These are phyloP conservation scores for Aspergillus quadrilineatus DNA, from an alignment of 2,329 filamentous ascomycete species.

Conservation along the genomic window DNA sequence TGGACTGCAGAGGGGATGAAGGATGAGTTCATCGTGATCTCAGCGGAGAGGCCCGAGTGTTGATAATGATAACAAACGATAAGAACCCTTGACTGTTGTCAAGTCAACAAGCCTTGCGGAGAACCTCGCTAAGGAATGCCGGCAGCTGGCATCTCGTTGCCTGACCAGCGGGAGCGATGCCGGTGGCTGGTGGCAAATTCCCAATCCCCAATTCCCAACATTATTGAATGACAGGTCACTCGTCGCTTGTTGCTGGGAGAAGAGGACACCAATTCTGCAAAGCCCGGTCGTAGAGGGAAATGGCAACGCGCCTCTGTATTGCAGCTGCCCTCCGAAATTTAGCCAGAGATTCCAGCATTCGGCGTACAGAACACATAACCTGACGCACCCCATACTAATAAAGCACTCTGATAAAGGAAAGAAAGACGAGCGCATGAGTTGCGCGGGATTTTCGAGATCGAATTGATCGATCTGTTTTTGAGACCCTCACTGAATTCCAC, in stretches of 20 bases:
- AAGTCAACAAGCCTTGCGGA: slow-evolving; percentile 1
- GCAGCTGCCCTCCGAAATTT: neutral
- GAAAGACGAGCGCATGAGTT: neutral
- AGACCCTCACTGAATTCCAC: neutral
- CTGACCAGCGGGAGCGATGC: neutral
- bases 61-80: neutral
- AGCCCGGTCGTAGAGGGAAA: neutral
- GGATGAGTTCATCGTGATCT: slow-evolving; percentile 4
- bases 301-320: slow-evolving; percentile 1
- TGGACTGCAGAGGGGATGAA: neutral
- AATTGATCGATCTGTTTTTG: neutral
- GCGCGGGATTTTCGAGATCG: neutral
- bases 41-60: neutral
- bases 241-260: neutral
- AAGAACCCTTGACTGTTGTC: neutral
- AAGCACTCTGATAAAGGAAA: neutral
- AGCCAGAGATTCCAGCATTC: neutral
- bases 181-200: slow-evolving; percentile 4
- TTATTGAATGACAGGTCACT: neutral
- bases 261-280: neutral
- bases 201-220: neutral
- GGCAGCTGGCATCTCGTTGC: neutral
- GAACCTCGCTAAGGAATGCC: neutral
- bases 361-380: neutral
- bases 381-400: neutral